Percentiles rank a stretch among this genome's conserved stretches.
phyloP scores from a whole-genome alignment of 352 stramenopile genomes.

The Pythium chondricola region DNA sequence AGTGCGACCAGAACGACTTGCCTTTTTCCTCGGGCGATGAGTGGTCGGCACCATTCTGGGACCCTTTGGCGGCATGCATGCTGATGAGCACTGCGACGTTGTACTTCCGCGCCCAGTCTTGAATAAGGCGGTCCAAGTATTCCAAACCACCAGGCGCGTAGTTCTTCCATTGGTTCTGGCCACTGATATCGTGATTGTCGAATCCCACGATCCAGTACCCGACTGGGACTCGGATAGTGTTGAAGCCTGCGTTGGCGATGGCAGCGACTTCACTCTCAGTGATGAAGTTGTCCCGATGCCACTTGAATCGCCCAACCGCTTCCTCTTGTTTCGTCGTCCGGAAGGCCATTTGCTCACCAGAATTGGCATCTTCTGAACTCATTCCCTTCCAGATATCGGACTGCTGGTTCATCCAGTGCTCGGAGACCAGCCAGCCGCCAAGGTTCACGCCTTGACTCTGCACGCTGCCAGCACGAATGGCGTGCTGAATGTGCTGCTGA shows the following conservation, averaged over 20 bases:
- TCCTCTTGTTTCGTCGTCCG: conserved; percentile 27
- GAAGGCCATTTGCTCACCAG: conserved; percentile 66
- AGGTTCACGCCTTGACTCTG: conserved; percentile 65
- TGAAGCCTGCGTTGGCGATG: conserved; percentile 58
- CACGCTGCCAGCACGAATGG: conserved; percentile 45
- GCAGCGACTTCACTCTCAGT: conserved; percentile 55
- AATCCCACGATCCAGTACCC: conserved; percentile 79
- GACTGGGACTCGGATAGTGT: conserved; percentile 75
- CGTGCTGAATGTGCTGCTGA: conserved; percentile 37
- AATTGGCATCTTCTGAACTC: conserved; percentile 22
- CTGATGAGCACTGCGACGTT: conserved; percentile 47
- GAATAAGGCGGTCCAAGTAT: conserved; percentile 39
- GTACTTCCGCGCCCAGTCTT: conserved; percentile 32
- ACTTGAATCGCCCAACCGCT: conserved; percentile 36
- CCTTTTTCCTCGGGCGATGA: conserved; percentile 43
- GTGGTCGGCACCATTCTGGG: conserved; percentile 70
- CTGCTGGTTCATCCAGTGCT: conserved; percentile 71
- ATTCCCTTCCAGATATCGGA: conserved; percentile 57
- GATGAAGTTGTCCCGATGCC: conserved; percentile 61
- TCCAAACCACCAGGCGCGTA: conserved; percentile 38
- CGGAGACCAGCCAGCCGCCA: conserved; percentile 67
- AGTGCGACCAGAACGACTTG: conserved; percentile 39
- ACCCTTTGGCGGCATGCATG: conserved; percentile 63
- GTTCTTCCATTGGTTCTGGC: conserved; percentile 33
- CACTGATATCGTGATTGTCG: conserved; percentile 44